phyloP scores from a whole-genome alignment of 257 asterid genomes.

The Solanum pimpinellifolium region DNA sequence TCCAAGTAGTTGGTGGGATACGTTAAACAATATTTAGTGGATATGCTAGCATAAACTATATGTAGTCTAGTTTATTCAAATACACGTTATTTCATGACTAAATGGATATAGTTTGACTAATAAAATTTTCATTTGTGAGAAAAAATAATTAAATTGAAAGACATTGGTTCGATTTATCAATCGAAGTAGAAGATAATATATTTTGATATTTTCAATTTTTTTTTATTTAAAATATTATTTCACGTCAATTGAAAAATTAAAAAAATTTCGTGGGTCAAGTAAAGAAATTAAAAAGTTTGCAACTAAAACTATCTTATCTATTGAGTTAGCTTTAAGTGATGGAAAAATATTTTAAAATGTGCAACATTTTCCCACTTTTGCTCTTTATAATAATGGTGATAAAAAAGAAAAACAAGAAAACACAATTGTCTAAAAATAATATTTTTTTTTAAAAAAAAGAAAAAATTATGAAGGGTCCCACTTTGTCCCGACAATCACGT shows the following conservation, averaged over 20 bases:
- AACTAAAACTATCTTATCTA: not conserved
- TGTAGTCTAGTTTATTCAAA: not conserved
- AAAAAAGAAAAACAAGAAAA: not conserved
- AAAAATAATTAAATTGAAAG: not conserved
- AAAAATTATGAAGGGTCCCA: conserved; percentile 1
- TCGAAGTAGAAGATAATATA: not conserved
- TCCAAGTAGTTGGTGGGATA: not conserved
- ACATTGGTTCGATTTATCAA: not conserved
- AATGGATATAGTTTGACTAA: not conserved
- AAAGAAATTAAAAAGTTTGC: not conserved
- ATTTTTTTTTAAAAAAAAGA: accelerated
- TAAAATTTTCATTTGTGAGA: not conserved
- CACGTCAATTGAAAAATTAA: not conserved
- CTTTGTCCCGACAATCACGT: conserved; percentile 20
- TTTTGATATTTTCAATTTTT: not conserved
- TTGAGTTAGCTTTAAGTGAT: not conserved
- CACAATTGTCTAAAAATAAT: not conserved
- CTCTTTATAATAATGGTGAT: not conserved
- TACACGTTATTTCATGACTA: not conserved
- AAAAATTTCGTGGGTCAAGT: not conserved
- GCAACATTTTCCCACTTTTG: not conserved
- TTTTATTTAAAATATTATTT: not conserved
- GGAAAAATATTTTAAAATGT: not conserved
- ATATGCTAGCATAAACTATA: not conserved
- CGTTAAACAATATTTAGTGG: not conserved